A percentile compares a stretch with the other conserved stretches of the same genome.
These are phyloP conservation scores for Penicillium parvum DNA, from an alignment of 495 filamentous ascomycete genomes.

Conservation along the genomic window DNA sequence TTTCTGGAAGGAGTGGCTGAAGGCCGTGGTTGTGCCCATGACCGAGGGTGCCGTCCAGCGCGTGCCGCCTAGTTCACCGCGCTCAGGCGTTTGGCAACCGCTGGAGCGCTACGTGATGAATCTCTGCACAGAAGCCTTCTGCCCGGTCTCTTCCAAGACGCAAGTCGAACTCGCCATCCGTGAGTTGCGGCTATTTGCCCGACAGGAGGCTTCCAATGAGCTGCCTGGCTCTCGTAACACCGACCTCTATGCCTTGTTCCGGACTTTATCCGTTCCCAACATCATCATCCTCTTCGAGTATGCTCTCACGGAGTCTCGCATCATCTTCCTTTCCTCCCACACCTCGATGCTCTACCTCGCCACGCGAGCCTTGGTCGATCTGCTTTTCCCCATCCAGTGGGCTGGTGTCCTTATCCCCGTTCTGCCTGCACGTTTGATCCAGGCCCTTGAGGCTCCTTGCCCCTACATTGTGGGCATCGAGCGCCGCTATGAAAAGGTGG, in stretches of 20 bases:
- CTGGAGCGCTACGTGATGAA: conserved; percentile 97
- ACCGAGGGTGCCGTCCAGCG: conserved; percentile 78
- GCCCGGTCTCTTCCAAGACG: conserved; percentile 86
- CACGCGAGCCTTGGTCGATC: conserved; percentile 71
- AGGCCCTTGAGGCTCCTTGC: conserved; percentile 89
- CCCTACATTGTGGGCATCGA: conserved; percentile 97
- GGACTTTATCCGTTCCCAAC: conserved; percentile 81
- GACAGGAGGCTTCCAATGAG: conserved; percentile 92
- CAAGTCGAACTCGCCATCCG: conserved; percentile 91
- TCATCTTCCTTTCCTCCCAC: conserved; percentile 93
- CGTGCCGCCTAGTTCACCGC: conserved; percentile 82
- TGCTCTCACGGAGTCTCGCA: conserved; percentile 86
- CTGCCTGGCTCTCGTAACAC: conserved; percentile 86
- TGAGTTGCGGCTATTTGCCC: conserved; percentile 85
- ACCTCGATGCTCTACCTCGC: conserved; percentile 95
- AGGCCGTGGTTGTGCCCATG: conserved; percentile 91
- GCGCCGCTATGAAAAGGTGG: conserved; percentile 84
- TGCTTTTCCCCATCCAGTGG: conserved; percentile 91
- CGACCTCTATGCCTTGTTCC: conserved; percentile 90
- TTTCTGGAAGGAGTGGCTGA: conserved; percentile 99
- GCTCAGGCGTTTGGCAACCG: conserved; percentile 93
- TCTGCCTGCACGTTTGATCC: conserved; percentile 79
- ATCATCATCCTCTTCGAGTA: conserved; percentile 92
- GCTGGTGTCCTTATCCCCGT: conserved; percentile 89
- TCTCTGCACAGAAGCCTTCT: conserved; percentile 90